Percentiles rank a stretch among this genome's conserved stretches.
Conservation (phyloP, 2,329 filamentous ascomycete species). For the Fusarium siculi region DNA sequence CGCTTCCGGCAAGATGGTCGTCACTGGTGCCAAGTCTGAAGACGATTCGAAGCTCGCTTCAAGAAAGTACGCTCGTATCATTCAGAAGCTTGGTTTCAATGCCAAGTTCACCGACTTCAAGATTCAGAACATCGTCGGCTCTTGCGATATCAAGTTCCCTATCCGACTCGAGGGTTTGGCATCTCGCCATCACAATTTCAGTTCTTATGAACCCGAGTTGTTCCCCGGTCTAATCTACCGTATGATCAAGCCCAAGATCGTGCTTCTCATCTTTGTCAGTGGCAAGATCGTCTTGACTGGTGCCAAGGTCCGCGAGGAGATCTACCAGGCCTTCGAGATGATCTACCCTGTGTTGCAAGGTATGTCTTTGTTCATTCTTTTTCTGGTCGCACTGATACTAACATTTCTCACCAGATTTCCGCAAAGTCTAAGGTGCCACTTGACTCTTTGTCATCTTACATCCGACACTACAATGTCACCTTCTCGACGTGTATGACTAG, state of each 20-base stretch:
- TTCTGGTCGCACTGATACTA: background rate
- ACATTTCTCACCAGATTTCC: slow-evolving; percentile 58
- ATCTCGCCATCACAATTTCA: slow-evolving; percentile 98
- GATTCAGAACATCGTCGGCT: slow-evolving; percentile 99
- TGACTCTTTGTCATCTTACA: slow-evolving; percentile 29
- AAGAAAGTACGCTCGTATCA: slow-evolving; percentile 98
- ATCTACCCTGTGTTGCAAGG: slow-evolving; percentile 96
- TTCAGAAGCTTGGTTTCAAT: slow-evolving; percentile 99
- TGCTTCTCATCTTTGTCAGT: slow-evolving; percentile 96
- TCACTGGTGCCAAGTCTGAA: slow-evolving; percentile 97
- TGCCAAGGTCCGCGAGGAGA: slow-evolving; percentile 97
- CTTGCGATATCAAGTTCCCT: slow-evolving; percentile 99
- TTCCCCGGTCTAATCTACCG: slow-evolving; percentile 99
- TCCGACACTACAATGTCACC: slow-evolving; percentile 2
- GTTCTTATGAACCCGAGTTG: slow-evolving; percentile 96
- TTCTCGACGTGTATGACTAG: slow-evolving; percentile 55
- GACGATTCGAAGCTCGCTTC: slow-evolving; percentile 97
- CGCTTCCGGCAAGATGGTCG: slow-evolving; percentile 98
- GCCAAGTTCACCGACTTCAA: slow-evolving; percentile 99
- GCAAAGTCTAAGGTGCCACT: slow-evolving; percentile 59
- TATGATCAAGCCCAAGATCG: slow-evolving; percentile 99
- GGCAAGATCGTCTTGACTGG: slow-evolving; percentile 98
- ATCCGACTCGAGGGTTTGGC: slow-evolving; percentile 96
- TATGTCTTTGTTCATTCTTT: slow-evolving; percentile 53
- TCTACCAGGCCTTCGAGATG: slow-evolving; percentile 96